Percentiles rank a stretch among this genome's conserved stretches.
Conservation (phyloP, 169 alveolate species). For the Eimeria falciformis region DNA sequence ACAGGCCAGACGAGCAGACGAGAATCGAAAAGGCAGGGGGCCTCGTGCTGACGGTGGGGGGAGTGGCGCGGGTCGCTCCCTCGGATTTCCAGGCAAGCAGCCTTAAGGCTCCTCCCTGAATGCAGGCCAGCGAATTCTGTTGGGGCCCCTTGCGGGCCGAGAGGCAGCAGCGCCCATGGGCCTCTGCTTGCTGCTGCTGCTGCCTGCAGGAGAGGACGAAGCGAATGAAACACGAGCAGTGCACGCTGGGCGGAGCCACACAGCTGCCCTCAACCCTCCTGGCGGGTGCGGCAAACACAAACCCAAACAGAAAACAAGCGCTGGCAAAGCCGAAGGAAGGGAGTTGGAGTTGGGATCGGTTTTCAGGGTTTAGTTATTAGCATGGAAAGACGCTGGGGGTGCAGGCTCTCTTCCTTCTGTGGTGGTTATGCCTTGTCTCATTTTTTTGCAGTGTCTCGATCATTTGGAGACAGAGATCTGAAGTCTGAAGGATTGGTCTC, state of each 20-base stretch:
- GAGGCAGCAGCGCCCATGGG: neutral
- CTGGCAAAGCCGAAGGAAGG: neutral
- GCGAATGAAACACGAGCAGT: conserved; percentile 50
- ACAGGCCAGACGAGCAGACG: conserved; percentile 85
- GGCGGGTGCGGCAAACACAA: conserved; percentile 57
- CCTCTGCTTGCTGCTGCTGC: neutral
- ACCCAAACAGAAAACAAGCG: too few species aligned
- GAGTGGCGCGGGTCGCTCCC: conserved; percentile 67
- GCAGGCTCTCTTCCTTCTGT: neutral
- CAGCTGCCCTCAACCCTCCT: conserved; percentile 48
- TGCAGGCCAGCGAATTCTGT: neutral
- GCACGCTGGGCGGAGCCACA: conserved; percentile 48
- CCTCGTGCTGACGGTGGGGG: conserved; percentile 78
- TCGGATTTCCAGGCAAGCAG: conserved; percentile 50
- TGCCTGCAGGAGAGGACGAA: conserved; percentile 60
- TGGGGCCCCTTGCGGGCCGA: neutral
- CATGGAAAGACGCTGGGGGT: too few species aligned
- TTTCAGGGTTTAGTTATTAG: too few species aligned
- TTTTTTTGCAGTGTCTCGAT: conserved; percentile 54
- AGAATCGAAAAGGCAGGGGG: conserved; percentile 92
- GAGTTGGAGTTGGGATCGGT: neutral
- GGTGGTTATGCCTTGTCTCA: neutral
- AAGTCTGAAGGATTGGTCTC: conserved; percentile 51
- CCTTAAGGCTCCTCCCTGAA: neutral
- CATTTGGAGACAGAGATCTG: conserved; percentile 64